These are phyloP conservation scores for Sarcomyxa edulis DNA, from an alignment of 768 basidiomycete genomes.

Conservation along the genomic window DNA sequence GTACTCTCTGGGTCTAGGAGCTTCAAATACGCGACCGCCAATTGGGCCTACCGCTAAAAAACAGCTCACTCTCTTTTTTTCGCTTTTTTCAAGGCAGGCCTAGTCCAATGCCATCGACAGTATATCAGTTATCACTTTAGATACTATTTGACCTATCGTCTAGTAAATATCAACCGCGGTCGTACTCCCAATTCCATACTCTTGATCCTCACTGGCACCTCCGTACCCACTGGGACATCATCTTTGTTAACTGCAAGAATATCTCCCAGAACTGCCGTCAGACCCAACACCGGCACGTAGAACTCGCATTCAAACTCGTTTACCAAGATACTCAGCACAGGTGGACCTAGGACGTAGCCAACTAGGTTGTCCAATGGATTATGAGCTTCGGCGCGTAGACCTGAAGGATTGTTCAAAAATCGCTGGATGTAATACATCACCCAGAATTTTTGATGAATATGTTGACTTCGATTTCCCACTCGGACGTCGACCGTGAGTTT, in stretches of 20 bases:
- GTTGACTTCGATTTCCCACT: conserved; percentile 21
- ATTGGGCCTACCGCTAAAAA: no score
- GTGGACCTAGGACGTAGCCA: conserved; percentile 13
- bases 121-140: no score
- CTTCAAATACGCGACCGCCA: no score
- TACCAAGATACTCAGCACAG: conserved; percentile 9
- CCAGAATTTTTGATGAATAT: conserved; percentile 29
- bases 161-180: conserved; percentile 14
- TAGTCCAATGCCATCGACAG: no score
- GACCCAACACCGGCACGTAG: conserved; percentile 17
- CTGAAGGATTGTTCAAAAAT: conserved; percentile 25
- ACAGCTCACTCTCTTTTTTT: no score
- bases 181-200: conserved; percentile 22
- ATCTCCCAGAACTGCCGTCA: conserved; percentile 10
- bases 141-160: conserved; percentile 1
- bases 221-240: conserved; percentile 7
- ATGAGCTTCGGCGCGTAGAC: conserved; percentile 5
- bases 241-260: background rate
- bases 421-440: conserved; percentile 29
- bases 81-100: no score
- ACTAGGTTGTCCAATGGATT: conserved; percentile 20
- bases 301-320: conserved; percentile 11
- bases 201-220: conserved; percentile 20
- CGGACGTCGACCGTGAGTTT: conserved; percentile 32
- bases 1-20: no score